phyloP scores from a whole-genome alignment of 2,329 filamentous ascomycete genomes.

The Celoporthe dispersa region DNA sequence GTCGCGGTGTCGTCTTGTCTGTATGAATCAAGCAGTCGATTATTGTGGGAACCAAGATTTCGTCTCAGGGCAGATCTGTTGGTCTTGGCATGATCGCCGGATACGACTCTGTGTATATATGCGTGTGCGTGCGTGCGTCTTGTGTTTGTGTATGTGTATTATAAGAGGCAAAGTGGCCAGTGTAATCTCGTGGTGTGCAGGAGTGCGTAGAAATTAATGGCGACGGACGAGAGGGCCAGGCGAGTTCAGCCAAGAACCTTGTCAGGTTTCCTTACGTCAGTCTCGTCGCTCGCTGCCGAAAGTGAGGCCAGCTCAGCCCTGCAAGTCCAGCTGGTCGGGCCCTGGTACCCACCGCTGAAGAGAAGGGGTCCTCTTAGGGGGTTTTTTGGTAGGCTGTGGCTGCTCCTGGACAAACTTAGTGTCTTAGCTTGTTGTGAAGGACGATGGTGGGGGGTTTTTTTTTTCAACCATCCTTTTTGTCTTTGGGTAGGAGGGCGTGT shows the following conservation, averaged over 20 bases:
- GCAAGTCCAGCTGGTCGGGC: background rate
- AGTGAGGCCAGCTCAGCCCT: conserved; percentile 8
- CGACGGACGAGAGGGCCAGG: background rate
- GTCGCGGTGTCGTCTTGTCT: background rate
- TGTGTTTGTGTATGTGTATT: too few species aligned
- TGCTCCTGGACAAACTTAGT: background rate
- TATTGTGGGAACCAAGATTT: background rate
- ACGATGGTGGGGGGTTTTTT: too few species aligned
- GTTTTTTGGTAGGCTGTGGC: background rate
- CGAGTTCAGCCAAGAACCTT: background rate
- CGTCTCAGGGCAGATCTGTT: background rate
- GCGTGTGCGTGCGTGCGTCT: background rate
- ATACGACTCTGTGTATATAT: background rate
- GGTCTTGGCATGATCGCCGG: background rate
- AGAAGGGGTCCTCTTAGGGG: background rate
- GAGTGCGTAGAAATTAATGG: background rate
- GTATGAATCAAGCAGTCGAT: background rate
- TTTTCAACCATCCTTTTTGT: too few species aligned
- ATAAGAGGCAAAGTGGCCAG: background rate
- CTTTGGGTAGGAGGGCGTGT: background rate
- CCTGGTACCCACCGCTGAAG: background rate
- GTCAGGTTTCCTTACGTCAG: background rate
- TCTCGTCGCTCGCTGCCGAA: background rate
- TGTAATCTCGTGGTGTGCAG: background rate
- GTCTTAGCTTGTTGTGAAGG: background rate